Evolutionary conservation across 208 protist genomes (phyloP).

Genomic region (Wallacemonas sp.): DNA sequence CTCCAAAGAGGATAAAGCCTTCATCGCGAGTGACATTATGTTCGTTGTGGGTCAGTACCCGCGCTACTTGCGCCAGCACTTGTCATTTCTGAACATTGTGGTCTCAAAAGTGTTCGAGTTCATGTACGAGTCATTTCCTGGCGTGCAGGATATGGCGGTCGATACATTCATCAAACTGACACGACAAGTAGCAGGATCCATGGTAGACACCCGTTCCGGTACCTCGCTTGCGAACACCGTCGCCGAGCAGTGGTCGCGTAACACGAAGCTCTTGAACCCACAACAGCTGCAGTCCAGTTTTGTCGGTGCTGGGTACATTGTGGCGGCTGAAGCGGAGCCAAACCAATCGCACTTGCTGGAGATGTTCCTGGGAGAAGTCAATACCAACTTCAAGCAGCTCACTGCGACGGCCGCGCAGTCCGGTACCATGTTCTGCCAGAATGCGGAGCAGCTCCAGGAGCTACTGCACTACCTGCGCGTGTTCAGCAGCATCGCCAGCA

Average conservation of each 20-base stretch:
- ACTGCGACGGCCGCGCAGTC: constrained; percentile 52
- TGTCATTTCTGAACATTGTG: constrained; percentile 98
- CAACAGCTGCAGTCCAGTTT: constrained; percentile 97
- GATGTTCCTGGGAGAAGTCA: constrained; percentile 92
- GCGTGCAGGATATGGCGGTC: constrained; percentile 99
- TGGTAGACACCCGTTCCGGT: constrained; percentile 35
- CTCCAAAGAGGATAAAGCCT: constrained; percentile 98
- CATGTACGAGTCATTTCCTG: constrained; percentile 98
- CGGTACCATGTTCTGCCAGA: constrained; percentile 56
- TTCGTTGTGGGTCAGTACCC: constrained; percentile 99
- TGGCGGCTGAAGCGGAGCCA: constrained; percentile 56
- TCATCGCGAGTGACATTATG: constrained; percentile 99
- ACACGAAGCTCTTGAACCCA: constrained; percentile 93
- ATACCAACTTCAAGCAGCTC: constrained; percentile 72
- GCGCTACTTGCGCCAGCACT: constrained; percentile 96
- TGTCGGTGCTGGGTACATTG: constrained; percentile 96
- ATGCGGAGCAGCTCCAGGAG: constrained; percentile 56
- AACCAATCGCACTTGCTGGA: constrained; percentile 57
- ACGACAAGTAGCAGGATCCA: constrained; percentile 94
- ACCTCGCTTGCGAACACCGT: constrained; percentile 94
- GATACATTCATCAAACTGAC: constrained; percentile 99
- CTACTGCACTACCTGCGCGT: constrained; percentile 95
- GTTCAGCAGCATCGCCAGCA: constrained; percentile 92
- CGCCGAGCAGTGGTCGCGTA: constrained; percentile 75
- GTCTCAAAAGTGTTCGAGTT: constrained; percentile 99